These are phyloP conservation scores for Penicillium herquei DNA, from an alignment of 495 filamentous ascomycete species.

Conservation along the genomic window DNA sequence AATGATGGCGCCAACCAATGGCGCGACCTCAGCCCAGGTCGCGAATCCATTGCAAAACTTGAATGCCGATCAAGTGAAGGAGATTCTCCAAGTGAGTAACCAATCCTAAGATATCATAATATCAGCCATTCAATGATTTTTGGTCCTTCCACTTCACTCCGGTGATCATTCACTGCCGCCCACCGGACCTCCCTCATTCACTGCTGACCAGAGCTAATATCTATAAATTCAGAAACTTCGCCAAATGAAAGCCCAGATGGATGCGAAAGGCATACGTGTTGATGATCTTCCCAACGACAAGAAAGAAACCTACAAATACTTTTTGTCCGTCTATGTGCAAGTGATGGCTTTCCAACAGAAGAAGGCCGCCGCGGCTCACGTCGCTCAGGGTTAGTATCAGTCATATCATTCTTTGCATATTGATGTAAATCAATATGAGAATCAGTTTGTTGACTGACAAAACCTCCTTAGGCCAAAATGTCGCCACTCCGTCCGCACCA, in stretches of 20 bases:
- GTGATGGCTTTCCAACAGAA: conserved; percentile 37
- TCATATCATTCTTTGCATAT: not conserved
- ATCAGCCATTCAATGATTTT: not conserved
- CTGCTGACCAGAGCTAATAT: conserved; percentile 22
- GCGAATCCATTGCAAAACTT: conserved; percentile 36
- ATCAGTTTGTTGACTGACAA: not conserved
- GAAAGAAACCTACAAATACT: conserved; percentile 5
- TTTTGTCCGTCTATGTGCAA: conserved; percentile 37
- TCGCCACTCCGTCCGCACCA: conserved; percentile 47
- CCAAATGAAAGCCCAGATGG: conserved; percentile 48
- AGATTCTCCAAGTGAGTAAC: conserved; percentile 54
- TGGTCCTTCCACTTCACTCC: conserved; percentile 3
- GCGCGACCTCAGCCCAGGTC: conserved; percentile 39
- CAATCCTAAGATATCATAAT: no score
- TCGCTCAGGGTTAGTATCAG: conserved; percentile 46
- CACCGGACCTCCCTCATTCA: not conserved
- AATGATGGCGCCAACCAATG: conserved; percentile 59
- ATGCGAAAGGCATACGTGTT: conserved; percentile 58
- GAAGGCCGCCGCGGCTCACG: conserved; percentile 39
- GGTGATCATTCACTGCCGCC: not conserved
- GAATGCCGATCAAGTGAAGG: conserved; percentile 61
- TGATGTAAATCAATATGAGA: no score
- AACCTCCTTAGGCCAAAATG: conserved; percentile 31
- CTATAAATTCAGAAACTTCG: conserved; percentile 64
- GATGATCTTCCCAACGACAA: conserved; percentile 50